phyloP scores from a whole-genome alignment of 2,329 filamentous ascomycete species.

The Xylariaceae sp. region DNA sequence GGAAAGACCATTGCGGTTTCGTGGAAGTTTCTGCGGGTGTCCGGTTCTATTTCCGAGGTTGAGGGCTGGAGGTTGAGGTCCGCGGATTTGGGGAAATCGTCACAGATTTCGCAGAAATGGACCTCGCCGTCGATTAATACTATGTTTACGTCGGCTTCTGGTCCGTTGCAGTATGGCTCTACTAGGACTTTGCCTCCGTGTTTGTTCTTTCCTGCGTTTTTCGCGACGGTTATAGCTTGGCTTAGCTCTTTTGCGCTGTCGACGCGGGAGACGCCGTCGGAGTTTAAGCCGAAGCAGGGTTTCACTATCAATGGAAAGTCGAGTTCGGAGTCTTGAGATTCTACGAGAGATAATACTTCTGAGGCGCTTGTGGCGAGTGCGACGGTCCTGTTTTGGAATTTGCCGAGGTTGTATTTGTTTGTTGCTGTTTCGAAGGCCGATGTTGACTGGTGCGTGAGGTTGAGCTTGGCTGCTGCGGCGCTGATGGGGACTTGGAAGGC shows the following conservation, averaged over 20 bases:
- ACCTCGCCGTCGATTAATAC: slow-evolving; percentile 24
- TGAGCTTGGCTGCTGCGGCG: slow-evolving; percentile 19
- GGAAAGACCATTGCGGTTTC: slow-evolving; percentile 28
- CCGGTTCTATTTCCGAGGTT: not conserved
- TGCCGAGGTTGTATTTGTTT: slow-evolving; percentile 24
- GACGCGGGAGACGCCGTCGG: slow-evolving; percentile 26
- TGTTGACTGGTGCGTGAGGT: slow-evolving; percentile 19
- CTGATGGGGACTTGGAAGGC: slow-evolving; percentile 23
- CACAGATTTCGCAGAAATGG: slow-evolving; percentile 27
- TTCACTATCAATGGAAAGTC: slow-evolving; percentile 27
- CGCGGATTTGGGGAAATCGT: slow-evolving; percentile 27
- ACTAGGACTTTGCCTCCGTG: slow-evolving; percentile 18
- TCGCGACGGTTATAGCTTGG: slow-evolving; percentile 8
- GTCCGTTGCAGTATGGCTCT: slow-evolving; percentile 26
- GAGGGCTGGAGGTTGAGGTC: slow-evolving; percentile 8
- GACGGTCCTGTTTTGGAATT: slow-evolving; percentile 19
- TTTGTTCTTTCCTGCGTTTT: slow-evolving; percentile 1
- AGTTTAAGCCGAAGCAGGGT: slow-evolving; percentile 25
- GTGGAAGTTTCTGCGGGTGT: slow-evolving; percentile 21
- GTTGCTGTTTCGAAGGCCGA: slow-evolving; percentile 24
- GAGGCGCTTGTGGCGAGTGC: slow-evolving; percentile 18
- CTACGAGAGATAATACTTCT: slow-evolving; percentile 17
- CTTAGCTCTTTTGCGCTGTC: slow-evolving; percentile 10
- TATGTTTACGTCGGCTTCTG: slow-evolving; percentile 28
- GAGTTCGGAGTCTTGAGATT: slow-evolving; percentile 9